phyloP scores from a whole-genome alignment of 2,329 filamentous ascomycete genomes.

The Lachnellula hyalina region DNA sequence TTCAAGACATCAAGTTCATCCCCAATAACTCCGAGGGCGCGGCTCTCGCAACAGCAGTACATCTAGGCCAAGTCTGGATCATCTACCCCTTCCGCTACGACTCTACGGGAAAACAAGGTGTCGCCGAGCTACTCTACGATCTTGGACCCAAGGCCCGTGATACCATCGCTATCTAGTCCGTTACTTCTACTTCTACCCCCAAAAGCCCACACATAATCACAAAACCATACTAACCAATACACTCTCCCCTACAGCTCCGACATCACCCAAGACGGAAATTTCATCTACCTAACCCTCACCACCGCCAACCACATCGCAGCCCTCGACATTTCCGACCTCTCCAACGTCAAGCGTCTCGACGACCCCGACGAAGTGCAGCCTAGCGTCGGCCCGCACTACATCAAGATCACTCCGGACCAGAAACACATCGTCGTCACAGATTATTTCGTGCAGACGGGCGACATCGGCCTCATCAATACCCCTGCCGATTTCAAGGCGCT shows the following conservation, averaged over 20 bases:
- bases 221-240: not conserved
- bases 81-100: conserved; percentile 57
- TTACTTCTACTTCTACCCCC: not conserved
- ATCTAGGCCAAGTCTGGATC: conserved; percentile 57
- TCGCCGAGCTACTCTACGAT: conserved; percentile 53
- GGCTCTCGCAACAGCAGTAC: conserved; percentile 55
- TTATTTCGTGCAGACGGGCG: conserved; percentile 59
- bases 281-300: conserved; percentile 55
- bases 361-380: conserved; percentile 53
- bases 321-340: conserved; percentile 56
- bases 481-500: conserved; percentile 57
- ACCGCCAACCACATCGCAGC: conserved; percentile 57
- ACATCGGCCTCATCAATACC: conserved; percentile 51
- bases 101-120: conserved; percentile 49
- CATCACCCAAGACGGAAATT: conserved; percentile 52
- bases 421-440: conserved; percentile 60
- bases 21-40: conserved; percentile 53
- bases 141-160: conserved; percentile 52
- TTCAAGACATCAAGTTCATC: conserved; percentile 63
- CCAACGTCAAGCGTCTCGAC: conserved; percentile 55
- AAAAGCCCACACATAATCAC: not conserved
- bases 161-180: conserved; percentile 51
- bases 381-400: conserved; percentile 56
- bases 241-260: conserved; percentile 40
- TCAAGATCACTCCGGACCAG: conserved; percentile 60